Percentiles rank a stretch among this genome's conserved stretches.
Evolutionary conservation across 1,284 basidiomycete species (phyloP).

Genomic region (Agroathelia rolfsii): DNA sequence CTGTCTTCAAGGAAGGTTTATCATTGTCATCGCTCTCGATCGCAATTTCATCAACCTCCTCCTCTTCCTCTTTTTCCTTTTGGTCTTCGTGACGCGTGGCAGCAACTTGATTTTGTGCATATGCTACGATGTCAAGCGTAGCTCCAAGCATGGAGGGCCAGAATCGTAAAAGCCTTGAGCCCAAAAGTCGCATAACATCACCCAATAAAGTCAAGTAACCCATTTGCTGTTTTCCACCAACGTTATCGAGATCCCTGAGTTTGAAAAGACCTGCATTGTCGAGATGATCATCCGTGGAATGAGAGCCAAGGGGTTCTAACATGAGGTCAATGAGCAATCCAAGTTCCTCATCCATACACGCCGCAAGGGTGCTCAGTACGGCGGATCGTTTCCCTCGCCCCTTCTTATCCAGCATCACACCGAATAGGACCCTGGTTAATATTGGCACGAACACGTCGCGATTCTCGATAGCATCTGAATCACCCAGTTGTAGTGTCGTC

Average conservation of each 20-base stretch:
- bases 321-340: constrained; percentile 80
- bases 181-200: constrained; percentile 75
- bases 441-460: constrained; percentile 68
- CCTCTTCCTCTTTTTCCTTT: constrained; percentile 21
- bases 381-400: constrained; percentile 66
- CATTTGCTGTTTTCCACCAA: constrained; percentile 63
- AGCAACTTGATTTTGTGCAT: constrained; percentile 55
- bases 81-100: constrained; percentile 27
- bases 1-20: constrained; percentile 30
- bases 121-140: constrained; percentile 53
- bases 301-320: constrained; percentile 64
- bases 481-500: constrained; percentile 59
- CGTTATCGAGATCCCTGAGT: constrained; percentile 21
- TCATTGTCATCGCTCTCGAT: constrained; percentile 20
- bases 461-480: constrained; percentile 61
- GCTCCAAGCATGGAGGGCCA: constrained; percentile 71
- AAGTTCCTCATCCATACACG: constrained; percentile 70
- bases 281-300: constrained; percentile 15
- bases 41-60: constrained; percentile 24
- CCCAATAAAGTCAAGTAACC: constrained; percentile 82
- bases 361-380: constrained; percentile 65
- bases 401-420: constrained; percentile 78
- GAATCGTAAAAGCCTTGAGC: constrained; percentile 53
- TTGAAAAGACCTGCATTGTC: constrained; percentile 19
- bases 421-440: constrained; percentile 77